Conservation (phyloP, 2,329 filamentous ascomycete species). For the Colletotrichum eremochloae region DNA sequence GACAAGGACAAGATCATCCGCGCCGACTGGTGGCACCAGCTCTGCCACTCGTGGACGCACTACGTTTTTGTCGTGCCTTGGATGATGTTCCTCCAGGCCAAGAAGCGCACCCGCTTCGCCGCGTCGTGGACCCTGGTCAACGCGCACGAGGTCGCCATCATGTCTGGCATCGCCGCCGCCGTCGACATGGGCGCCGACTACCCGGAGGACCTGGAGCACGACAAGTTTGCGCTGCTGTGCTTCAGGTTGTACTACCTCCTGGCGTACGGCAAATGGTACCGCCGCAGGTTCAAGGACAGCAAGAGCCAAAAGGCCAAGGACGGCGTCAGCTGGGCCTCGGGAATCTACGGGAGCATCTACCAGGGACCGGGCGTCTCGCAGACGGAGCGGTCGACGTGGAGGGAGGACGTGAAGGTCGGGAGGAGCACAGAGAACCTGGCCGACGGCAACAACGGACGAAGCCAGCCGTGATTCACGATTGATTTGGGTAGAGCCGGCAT, state of each 20-base stretch:
- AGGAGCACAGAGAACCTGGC: conserved; percentile 53
- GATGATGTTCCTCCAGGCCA: conserved; percentile 75
- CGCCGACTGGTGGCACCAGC: conserved; percentile 73
- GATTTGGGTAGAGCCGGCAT: rapidly evolving
- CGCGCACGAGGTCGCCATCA: conserved; percentile 76
- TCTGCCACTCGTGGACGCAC: conserved; percentile 71
- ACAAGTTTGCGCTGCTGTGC: conserved; percentile 70
- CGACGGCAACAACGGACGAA: conserved; percentile 51
- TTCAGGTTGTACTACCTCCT: conserved; percentile 74
- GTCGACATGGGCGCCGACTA: conserved; percentile 76
- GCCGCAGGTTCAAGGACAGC: conserved; percentile 50
- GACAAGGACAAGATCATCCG: conserved; percentile 66
- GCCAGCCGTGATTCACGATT: conserved; percentile 46
- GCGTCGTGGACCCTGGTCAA: conserved; percentile 76
- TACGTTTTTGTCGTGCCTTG: conserved; percentile 73
- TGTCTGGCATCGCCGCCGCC: conserved; percentile 76
- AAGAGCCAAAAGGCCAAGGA: conserved; percentile 56
- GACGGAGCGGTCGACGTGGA: conserved; percentile 66
- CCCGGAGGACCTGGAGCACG: conserved; percentile 72
- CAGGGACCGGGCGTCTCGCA: conserved; percentile 68
- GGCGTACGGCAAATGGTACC: conserved; percentile 73
- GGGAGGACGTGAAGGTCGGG: conserved; percentile 54
- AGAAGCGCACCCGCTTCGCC: conserved; percentile 71
- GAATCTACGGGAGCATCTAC: conserved; percentile 71
- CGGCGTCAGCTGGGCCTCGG: conserved; percentile 68